Evolutionary conservation across 345 rosid species (phyloP).

Genomic region (Eutrema heterophyllum): DNA sequence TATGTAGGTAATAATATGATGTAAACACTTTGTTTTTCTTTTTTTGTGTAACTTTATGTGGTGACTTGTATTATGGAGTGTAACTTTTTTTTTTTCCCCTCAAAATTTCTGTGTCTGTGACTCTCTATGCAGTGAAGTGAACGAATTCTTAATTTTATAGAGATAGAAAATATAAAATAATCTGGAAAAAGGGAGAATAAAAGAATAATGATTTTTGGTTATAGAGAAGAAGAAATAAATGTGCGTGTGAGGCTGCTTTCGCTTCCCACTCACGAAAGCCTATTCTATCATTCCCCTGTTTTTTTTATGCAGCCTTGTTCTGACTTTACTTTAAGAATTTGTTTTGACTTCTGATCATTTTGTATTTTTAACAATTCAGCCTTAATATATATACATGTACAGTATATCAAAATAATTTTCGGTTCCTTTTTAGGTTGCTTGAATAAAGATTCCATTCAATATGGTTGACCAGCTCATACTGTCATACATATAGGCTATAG

Average conservation of each 20-base stretch:
- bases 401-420: too few species aligned
- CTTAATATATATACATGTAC: too few species aligned
- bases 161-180: background rate
- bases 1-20: too few species aligned
- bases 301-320: background rate
- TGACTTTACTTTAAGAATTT: background rate
- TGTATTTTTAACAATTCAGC: background rate
- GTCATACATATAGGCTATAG: background rate
- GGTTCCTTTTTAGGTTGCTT: background rate
- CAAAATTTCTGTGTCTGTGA: background rate
- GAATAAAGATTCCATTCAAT: background rate
- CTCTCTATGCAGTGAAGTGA: background rate
- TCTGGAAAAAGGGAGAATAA: background rate
- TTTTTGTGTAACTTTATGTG: too few species aligned
- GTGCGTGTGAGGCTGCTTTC: conserved; percentile 8
- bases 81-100: background rate
- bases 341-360: background rate
- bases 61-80: background rate
- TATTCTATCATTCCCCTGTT: background rate
- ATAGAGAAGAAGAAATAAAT: background rate
- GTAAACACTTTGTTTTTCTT: too few species aligned
- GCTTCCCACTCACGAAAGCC: conserved; percentile 18
- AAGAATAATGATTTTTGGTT: background rate
- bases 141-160: background rate
- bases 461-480: background rate